Evolutionary conservation across 169 alveolate genomes (phyloP), one percentile per base, ranked within the genome.

Genomic region (Plasmodium gallinaceum): DNA sequence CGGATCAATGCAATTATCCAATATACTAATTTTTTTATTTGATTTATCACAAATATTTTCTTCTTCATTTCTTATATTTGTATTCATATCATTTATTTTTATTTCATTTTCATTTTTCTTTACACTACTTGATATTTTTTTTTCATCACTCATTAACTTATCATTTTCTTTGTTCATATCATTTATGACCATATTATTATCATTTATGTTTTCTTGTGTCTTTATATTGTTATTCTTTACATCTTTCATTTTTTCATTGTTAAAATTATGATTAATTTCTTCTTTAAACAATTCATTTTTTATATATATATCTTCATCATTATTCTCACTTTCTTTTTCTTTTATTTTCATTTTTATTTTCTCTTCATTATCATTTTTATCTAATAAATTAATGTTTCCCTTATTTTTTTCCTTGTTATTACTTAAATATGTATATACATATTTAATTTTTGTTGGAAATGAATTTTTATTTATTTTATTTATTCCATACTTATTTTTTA

Each of bases 401-500:
- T 5, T 8, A 2, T 58, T 46, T 14, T 7, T 20, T 0, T 65
- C 16, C 9, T 26, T 48, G 1, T 14, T 54, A 8, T 42, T 32
- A 72, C 54, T 83, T 32, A 83, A 54, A 57, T 83, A 83, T 12
- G 72, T 22, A 61, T 83, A 83, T 54, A 37, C 57, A 54, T 83
- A 83, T 58, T 83, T 83, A 20, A 70, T 51, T 2, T 18, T 12
- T 12, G 69, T 39, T 14, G 91, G 91, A 14, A 58, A 10, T 3
- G 45, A 12, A n/a, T 52, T 20, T 14, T 26, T 83, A 9, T 26
- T 22, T 26, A 54, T 14, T 20, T 69, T 52, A 57, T 43, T 64
- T 5, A 42, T 78, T 8, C 86, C 89, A 52, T 92, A 86, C 22
- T 73, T 80, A 24, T 58, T 70, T 62, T 61, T 73, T 42, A 83